Base-by-base conservation (phyloP, 75 land plant genomes). In the Selaginella moellendorffii region DNA sequence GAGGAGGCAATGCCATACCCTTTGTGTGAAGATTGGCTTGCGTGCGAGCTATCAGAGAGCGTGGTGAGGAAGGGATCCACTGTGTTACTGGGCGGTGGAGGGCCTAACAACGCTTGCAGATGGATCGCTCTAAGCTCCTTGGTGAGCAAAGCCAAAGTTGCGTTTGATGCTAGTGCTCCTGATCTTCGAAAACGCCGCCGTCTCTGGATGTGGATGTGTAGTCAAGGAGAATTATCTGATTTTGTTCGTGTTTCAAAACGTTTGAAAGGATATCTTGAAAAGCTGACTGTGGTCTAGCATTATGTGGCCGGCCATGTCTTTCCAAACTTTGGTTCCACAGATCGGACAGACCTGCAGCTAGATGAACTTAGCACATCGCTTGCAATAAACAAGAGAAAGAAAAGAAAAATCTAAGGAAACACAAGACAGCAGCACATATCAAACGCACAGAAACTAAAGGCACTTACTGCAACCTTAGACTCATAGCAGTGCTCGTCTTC, bases 211-310 rank as follows among this genome's bases (percentile, higher is more conserved):
- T 36, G 46, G 10, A 14, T 36, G 46, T 36, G 46, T 5, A 36
- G 46, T 5, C 10, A 36, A 14, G 14, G 46, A 36, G 46, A 36
- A 14, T 36, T 36, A 36, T 5, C 14, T 36, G 46, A 36, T 36
- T 36, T 14, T 5, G 5, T 36, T 5, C 5, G 5, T 5, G 5
- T 5, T 36, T 5, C 46, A 36, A 5, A 36, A 5, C 46, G 14
- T 36, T 36, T 36, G 14, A 36, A 75, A 83, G 96, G 96, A 86
- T 90, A 90, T 90, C 74, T 82, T 82, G 20, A 90, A 80, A 28
- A 80, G 69, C 25, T 72, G 73, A 27, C 75, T 82, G 79, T 91
- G 97, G 29, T 86, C 85, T 62, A 71, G 73, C 17, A 84, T 78
- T 61, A 87, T 77, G 60, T 92, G 97, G 1, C 79, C 85, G 66